Evolutionary conservation across 2,329 filamentous ascomycete genomes (phyloP).

Genomic region (Bipolaris victoriae): DNA sequence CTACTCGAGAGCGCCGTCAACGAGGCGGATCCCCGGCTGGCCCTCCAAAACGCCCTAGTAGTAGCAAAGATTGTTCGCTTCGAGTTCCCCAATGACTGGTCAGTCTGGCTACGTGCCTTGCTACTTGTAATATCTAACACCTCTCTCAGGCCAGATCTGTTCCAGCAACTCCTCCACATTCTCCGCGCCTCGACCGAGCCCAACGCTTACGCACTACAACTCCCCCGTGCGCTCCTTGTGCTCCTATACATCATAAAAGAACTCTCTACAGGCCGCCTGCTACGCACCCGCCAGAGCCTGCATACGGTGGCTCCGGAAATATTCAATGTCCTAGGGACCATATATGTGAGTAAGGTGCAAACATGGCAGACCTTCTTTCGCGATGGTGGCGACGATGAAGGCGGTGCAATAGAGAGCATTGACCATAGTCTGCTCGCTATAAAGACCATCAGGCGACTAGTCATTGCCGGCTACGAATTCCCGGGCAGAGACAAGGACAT

Average conservation of each 20-base stretch:
- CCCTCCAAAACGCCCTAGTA: slow-evolving; percentile 86
- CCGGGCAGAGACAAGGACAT: slow-evolving; percentile 81
- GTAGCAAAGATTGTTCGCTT: slow-evolving; percentile 86
- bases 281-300: slow-evolving; percentile 75
- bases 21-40: slow-evolving; percentile 76
- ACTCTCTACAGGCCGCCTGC: slow-evolving; percentile 77
- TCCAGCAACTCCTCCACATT: slow-evolving; percentile 55
- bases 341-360: slow-evolving; percentile 77
- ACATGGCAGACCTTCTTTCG: slow-evolving; percentile 70
- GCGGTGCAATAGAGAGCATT: slow-evolving; percentile 67
- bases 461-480: slow-evolving; percentile 81
- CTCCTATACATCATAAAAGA: slow-evolving; percentile 90
- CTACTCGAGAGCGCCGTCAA: slow-evolving; percentile 77
- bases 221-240: slow-evolving; percentile 75
- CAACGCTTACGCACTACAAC: slow-evolving; percentile 66
- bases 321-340: slow-evolving; percentile 75
- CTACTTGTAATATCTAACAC: slow-evolving; percentile 19
- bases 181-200: slow-evolving; percentile 63
- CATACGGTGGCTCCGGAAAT: slow-evolving; percentile 82
- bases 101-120: slow-evolving; percentile 2
- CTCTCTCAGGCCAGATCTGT: slow-evolving; percentile 45
- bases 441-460: slow-evolving; percentile 78
- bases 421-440: slow-evolving; percentile 79
- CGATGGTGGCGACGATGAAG: slow-evolving; percentile 64
- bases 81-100: slow-evolving; percentile 90